Evolutionary conservation across 805 yeast genomes (phyloP).

Genomic region (Schizosaccharomyces pombe): DNA sequence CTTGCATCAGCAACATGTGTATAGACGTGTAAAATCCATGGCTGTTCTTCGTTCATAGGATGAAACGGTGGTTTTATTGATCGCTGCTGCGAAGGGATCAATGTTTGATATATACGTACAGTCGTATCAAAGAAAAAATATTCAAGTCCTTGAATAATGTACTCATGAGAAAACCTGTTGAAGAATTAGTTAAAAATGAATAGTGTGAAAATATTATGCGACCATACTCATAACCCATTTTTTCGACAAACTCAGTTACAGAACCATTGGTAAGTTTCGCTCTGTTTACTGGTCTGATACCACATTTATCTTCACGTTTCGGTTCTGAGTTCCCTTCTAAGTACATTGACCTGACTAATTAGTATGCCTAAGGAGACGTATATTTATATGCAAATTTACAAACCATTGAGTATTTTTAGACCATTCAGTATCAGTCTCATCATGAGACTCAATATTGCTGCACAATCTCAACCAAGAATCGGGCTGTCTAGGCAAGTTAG

Average conservation of each 20-base stretch:
- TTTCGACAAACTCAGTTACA: not conserved
- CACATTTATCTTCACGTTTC: not conserved
- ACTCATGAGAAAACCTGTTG: not conserved
- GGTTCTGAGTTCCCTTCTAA: constrained; percentile 1
- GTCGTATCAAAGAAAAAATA: not conserved
- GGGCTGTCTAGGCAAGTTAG: not conserved
- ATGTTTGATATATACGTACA: not conserved
- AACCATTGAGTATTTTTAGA: not conserved
- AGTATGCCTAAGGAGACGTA: not conserved
- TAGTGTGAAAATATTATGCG: not conserved
- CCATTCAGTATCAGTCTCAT: not conserved
- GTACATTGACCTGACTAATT: not conserved
- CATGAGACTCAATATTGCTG: not conserved
- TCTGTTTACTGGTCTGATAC: not conserved
- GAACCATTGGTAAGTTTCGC: not conserved
- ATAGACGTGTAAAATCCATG: not conserved
- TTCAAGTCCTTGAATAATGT: not conserved
- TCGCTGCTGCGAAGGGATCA: not conserved
- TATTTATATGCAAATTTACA: not conserved
- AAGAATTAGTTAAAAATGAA: not conserved
- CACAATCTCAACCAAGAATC: not conserved
- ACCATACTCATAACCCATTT: not conserved
- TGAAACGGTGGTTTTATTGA: not conserved
- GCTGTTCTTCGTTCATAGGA: not conserved
- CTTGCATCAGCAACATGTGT: not conserved